Evolutionary conservation across 805 yeast genomes (phyloP), one percentile per base, ranked within the genome.

Genomic region (Pichia paraexigua): DNA sequence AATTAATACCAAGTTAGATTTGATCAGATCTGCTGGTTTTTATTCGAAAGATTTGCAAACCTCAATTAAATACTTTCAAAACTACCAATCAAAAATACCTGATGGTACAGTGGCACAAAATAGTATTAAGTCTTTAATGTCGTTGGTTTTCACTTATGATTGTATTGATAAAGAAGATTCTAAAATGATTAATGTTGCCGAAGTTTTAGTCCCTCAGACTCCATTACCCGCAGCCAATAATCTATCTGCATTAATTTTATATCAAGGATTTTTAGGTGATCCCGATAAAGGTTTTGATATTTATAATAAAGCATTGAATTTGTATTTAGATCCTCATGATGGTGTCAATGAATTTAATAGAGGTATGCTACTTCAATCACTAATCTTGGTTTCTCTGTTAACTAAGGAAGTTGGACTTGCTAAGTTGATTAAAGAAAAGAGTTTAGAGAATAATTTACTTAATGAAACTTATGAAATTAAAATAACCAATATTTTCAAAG

Each of bases 321-420:
- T 58, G 8, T 58, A 45, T 56, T 40, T 56, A 47, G 41, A 58
- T 10, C 62, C 60, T 28, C 51, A 48, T 18, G 59, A 55, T 22
- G 54, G 53, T 6, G 12, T 35, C 17, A 51, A 58, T 24, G 46
- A 47, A 45, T 25, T 41, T 18, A 47, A 60, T 45, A 49, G 67
- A 40, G 63, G 64, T 5, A 51, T 48, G 43, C 43, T 66, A 13
- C 56, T 65, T 9, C 59, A 64, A 45, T 55, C 68, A 9, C 55
- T 69, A 44, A 53, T 63, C 5, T 49, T 65, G 18, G 53, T 63
- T 12, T 51, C 62, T 10, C 47, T 69, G 8, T 46, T 60, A 4
- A 55, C 55, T 2, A 48, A 56, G 3, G 71, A 69, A 43, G 42
- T 69, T 8, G 68, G 65, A 24, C 47, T 69, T 28, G 71, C 71